phyloP scores from a whole-genome alignment of 1,284 basidiomycete species.

The Agroathelia rolfsii region DNA sequence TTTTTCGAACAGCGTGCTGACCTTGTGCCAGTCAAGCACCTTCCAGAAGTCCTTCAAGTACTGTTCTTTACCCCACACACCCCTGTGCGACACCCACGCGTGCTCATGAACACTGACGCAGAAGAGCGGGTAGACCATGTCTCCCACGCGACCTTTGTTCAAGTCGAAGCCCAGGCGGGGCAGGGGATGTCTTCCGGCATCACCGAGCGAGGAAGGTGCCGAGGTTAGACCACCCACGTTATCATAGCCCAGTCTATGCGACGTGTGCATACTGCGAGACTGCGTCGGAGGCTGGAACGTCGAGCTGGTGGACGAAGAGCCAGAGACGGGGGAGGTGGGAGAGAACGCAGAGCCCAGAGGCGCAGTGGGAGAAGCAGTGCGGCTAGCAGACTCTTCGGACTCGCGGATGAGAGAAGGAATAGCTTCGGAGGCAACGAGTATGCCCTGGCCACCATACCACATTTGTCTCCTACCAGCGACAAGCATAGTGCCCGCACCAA shows the following conservation, averaged over 20 bases:
- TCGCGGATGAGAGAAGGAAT: too few relatives aligned
- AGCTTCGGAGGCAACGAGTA: neutral
- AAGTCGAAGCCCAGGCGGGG: neutral
- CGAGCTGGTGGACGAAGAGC: conserved; percentile 18
- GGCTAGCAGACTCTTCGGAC: conserved; percentile 7
- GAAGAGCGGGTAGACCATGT: conserved; percentile 67
- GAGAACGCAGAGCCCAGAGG: conserved; percentile 7
- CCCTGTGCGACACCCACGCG: conserved; percentile 82
- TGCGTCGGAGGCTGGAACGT: conserved; percentile 11
- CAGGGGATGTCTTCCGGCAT: neutral
- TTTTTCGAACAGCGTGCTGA: conserved; percentile 27
- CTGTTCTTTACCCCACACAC: conserved; percentile 88
- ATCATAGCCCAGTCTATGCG: too few relatives aligned
- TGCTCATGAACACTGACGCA: conserved; percentile 87
- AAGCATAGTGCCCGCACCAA: conserved; percentile 85
- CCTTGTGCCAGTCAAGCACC: conserved; percentile 78
- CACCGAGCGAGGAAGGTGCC: neutral
- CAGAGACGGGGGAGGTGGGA: conserved; percentile 14
- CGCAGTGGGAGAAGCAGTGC: neutral
- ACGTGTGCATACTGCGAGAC: conserved; percentile 13
- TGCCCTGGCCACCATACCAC: conserved; percentile 1
- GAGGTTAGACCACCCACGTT: neutral
- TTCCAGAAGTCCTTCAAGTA: conserved; percentile 89
- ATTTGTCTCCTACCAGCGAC: conserved; percentile 50
- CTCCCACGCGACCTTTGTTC: conserved; percentile 29